These are phyloP conservation scores for Aspergillus floridensis DNA, from an alignment of 2,329 filamentous ascomycete genomes.

Conservation along the genomic window DNA sequence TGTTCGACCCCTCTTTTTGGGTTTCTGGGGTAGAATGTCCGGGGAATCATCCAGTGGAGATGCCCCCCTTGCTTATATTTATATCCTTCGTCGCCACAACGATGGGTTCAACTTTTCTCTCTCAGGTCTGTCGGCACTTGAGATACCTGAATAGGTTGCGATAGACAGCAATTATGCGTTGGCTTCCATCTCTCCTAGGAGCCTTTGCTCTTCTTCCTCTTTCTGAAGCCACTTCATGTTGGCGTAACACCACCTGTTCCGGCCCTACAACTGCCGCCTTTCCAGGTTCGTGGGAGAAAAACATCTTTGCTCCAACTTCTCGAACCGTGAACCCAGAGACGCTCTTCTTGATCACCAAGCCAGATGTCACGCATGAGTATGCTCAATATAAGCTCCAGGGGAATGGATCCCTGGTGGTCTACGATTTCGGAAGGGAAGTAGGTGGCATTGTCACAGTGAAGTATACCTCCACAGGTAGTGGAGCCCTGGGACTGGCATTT, in stretches of 20 bases:
- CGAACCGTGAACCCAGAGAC: slow-evolving; percentile 50
- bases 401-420: slow-evolving; percentile 55
- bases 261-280: slow-evolving; percentile 53
- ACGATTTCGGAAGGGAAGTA: slow-evolving; percentile 60
- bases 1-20: slow-evolving; percentile 9
- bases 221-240: slow-evolving; percentile 43
- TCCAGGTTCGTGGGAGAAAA: slow-evolving; percentile 56
- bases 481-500: slow-evolving; percentile 48
- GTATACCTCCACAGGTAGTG: slow-evolving; percentile 45
- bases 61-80: background rate
- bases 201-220: slow-evolving; percentile 16
- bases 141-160: background rate
- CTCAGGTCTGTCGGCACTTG: background rate
- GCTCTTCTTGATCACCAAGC: background rate
- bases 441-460: slow-evolving; percentile 55
- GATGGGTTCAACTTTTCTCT: background rate
- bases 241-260: slow-evolving; percentile 55
- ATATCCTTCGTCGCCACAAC: background rate
- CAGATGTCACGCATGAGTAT: slow-evolving; percentile 23
- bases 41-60: background rate
- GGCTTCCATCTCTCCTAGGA: slow-evolving; percentile 11
- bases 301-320: slow-evolving; percentile 56
- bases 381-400: slow-evolving; percentile 32
- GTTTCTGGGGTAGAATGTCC: slow-evolving; percentile 8
- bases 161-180: slow-evolving; percentile 2